phyloP scores from a whole-genome alignment of 306 rosid species.

The Cicer pinnatifidum region DNA sequence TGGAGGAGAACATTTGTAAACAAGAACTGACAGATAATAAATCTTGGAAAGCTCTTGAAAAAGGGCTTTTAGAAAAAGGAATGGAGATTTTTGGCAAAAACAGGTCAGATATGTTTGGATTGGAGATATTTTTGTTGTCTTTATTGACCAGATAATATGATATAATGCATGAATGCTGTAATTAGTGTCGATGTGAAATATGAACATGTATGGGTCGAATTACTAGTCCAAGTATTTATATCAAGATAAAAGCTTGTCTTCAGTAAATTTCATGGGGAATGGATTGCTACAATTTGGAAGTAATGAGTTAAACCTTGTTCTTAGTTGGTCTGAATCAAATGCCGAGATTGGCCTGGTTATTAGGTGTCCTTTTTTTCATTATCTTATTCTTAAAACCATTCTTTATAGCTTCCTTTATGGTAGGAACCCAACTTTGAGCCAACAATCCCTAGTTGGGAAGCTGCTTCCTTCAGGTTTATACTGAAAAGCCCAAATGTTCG shows the following conservation, averaged over 20 bases:
- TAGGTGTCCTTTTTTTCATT: background rate
- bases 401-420: background rate
- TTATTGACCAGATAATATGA: background rate
- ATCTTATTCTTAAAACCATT: slow-evolving; percentile 6
- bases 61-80: slow-evolving; percentile 89
- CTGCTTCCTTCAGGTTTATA: too few species aligned
- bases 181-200: slow-evolving; percentile 21
- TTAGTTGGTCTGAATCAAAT: slow-evolving; percentile 37
- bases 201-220: slow-evolving; percentile 6
- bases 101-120: slow-evolving; percentile 65
- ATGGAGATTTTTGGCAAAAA: slow-evolving; percentile 87
- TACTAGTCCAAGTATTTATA: slow-evolving; percentile 12
- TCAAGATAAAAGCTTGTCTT: slow-evolving; percentile 21
- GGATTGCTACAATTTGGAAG: slow-evolving; percentile 40
- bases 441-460: background rate
- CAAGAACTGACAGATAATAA: slow-evolving; percentile 67
- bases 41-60: slow-evolving; percentile 88
- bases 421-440: background rate
- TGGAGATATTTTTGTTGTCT: slow-evolving; percentile 35
- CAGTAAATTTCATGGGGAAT: slow-evolving; percentile 26
- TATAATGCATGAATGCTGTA: slow-evolving; percentile 24
- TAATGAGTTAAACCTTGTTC: slow-evolving; percentile 13
- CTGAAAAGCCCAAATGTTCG: too few species aligned
- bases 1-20: slow-evolving; percentile 68
- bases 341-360: slow-evolving; percentile 24